These are phyloP conservation scores for Nyctanthes arbortristis DNA, from an alignment of 257 asterid genomes.

Conservation along the genomic window DNA sequence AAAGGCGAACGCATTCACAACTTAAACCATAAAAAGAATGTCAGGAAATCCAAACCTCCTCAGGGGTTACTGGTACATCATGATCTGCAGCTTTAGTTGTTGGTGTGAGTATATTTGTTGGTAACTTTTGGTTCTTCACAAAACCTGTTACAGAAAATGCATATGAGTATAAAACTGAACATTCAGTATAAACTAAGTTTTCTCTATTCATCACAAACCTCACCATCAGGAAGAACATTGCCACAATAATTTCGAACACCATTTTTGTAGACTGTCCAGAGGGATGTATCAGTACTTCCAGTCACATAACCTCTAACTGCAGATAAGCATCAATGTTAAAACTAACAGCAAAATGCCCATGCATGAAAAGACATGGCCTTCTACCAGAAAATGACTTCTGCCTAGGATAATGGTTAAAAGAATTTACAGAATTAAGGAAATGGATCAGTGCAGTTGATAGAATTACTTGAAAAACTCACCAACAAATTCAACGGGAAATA, in stretches of 20 bases:
- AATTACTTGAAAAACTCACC: conserved; percentile 53
- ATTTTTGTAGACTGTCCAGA: conserved; percentile 90
- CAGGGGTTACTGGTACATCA: conserved; percentile 88
- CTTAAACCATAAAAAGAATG: conserved; percentile 14
- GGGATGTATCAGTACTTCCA: conserved; percentile 96
- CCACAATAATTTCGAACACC: conserved; percentile 87
- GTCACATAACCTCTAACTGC: conserved; percentile 92
- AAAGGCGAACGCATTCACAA: background rate
- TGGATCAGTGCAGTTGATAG: background rate
- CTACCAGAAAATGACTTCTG: too few relatives aligned
- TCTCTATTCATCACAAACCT: conserved; percentile 33
- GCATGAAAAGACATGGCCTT: background rate
- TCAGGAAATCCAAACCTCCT: conserved; percentile 56
- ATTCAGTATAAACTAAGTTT: conserved; percentile 7
- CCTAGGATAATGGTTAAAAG: too few relatives aligned
- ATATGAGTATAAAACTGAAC: conserved; percentile 5
- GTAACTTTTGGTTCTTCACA: conserved; percentile 82
- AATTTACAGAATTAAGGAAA: conserved; percentile 6
- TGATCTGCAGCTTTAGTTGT: conserved; percentile 96
- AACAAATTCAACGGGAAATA: conserved; percentile 95
- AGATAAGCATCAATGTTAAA: conserved; percentile 20
- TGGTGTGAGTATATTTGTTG: conserved; percentile 77
- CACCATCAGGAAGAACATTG: conserved; percentile 90
- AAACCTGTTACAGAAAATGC: conserved; percentile 48
- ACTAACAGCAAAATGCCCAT: background rate